Conservation (phyloP, 495 filamentous ascomycete genomes). For the Penicillium goetzii region DNA sequence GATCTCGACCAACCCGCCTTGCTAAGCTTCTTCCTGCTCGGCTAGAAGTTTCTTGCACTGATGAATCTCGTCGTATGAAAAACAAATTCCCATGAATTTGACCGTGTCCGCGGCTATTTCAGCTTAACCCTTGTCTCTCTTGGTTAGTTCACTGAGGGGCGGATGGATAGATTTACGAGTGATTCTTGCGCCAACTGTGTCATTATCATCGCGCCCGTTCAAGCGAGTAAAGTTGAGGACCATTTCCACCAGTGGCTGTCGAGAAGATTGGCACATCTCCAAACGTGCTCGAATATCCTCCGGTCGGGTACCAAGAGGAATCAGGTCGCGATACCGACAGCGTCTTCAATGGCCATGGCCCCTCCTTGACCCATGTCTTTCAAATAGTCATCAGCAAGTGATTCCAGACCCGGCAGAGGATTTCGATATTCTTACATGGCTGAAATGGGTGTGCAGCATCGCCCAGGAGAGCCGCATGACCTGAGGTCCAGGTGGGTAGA, state of each 20-base stretch:
- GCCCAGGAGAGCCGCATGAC: conserved; percentile 54
- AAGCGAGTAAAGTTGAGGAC: neutral
- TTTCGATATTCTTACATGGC: neutral
- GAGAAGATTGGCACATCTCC: conserved; percentile 44
- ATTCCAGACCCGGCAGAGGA: conserved; percentile 30
- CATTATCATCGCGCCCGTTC: neutral
- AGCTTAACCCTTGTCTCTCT: neutral
- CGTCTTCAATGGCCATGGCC: conserved; percentile 63
- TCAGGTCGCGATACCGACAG: conserved; percentile 54
- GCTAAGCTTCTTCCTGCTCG: neutral
- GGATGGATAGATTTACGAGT: neutral
- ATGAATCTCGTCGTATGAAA: conserved; percentile 24
- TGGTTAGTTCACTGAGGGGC: too few relatives aligned
- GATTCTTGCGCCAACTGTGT: neutral
- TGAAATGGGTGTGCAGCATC: conserved; percentile 61
- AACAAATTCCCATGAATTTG: conserved; percentile 21
- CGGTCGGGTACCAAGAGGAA: conserved; percentile 45
- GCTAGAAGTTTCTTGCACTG: conserved; percentile 13
- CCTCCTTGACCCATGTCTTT: conserved; percentile 58
- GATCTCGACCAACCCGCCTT: neutral
- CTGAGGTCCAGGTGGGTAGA: conserved; percentile 54
- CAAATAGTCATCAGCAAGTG: neutral
- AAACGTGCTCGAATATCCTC: conserved; percentile 52
- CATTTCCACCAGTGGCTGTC: neutral
- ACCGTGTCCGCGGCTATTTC: conserved; percentile 13